These are phyloP conservation scores for Nyssa sinensis DNA, from an alignment of 148 eudicot species.

Conservation along the genomic window DNA sequence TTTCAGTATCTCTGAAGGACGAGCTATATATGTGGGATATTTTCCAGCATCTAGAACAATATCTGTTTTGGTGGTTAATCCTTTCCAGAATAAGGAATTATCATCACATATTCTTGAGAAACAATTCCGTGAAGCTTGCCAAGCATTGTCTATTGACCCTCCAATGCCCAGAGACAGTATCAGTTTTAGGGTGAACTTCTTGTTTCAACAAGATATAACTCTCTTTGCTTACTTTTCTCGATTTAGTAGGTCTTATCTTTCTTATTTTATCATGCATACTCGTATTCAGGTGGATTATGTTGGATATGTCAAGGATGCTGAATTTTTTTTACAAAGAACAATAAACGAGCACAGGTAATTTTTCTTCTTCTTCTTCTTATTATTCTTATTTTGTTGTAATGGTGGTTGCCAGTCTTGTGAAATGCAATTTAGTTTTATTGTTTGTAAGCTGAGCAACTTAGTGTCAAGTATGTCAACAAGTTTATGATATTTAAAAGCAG, in stretches of 20 bases:
- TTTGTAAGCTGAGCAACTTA: background rate
- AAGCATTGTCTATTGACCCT: conserved; percentile 61
- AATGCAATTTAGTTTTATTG: background rate
- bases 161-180: conserved; percentile 47
- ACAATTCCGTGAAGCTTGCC: conserved; percentile 82
- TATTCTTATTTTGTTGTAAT: background rate
- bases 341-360: conserved; percentile 71
- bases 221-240: background rate
- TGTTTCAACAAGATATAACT: background rate
- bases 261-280: conserved; percentile 14
- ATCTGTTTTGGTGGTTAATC: conserved; percentile 78
- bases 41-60: conserved; percentile 74
- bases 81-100: conserved; percentile 76
- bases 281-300: conserved; percentile 81
- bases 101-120: conserved; percentile 68
- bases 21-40: conserved; percentile 80
- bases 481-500: background rate
- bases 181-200: conserved; percentile 61
- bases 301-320: conserved; percentile 67
- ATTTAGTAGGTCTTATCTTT: conserved; percentile 15
- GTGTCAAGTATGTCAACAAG: background rate
- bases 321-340: conserved; percentile 59
- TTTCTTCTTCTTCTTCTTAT: too few species aligned
- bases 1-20: conserved; percentile 76
- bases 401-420: background rate